phyloP scores from a whole-genome alignment of 1,284 basidiomycete species.

The Microbotryum violaceum region DNA sequence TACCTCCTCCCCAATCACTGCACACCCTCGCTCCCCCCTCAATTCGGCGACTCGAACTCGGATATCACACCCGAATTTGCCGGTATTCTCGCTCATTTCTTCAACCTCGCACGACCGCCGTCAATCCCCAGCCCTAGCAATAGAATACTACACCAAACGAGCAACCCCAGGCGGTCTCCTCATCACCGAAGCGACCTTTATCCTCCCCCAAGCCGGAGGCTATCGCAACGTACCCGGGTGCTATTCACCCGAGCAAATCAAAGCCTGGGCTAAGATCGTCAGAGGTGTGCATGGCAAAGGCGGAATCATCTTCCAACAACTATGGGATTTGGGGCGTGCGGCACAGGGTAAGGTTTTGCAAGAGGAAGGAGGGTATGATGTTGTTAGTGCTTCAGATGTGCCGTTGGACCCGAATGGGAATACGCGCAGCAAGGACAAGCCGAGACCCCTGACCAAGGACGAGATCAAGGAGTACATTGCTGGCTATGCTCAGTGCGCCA shows the following conservation, averaged over 20 bases:
- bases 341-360: slow-evolving; percentile 39
- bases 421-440: slow-evolving; percentile 21
- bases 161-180: slow-evolving; percentile 48
- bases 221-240: slow-evolving; percentile 45
- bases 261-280: slow-evolving; percentile 48
- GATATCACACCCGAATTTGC: not conserved
- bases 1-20: not conserved
- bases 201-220: slow-evolving; percentile 35
- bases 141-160: slow-evolving; percentile 48
- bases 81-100: too few relatives aligned
- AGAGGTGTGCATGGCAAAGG: slow-evolving; percentile 47
- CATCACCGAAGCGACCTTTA: slow-evolving; percentile 49
- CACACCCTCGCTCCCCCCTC: not conserved
- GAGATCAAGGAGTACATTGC: slow-evolving; percentile 44
- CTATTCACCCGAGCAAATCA: slow-evolving; percentile 47
- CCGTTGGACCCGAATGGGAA: slow-evolving; percentile 37
- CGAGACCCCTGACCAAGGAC: slow-evolving; percentile 29
- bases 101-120: not conserved
- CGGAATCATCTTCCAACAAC: slow-evolving; percentile 48
- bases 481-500: slow-evolving; percentile 48
- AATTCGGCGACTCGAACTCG: not conserved
- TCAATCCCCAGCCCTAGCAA: slow-evolving; percentile 6
- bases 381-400: slow-evolving; percentile 42
- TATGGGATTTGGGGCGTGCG: slow-evolving; percentile 50
- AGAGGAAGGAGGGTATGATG: slow-evolving; percentile 36